phyloP scores from a whole-genome alignment of 345 rosid genomes.

The Populus pruinosa region DNA sequence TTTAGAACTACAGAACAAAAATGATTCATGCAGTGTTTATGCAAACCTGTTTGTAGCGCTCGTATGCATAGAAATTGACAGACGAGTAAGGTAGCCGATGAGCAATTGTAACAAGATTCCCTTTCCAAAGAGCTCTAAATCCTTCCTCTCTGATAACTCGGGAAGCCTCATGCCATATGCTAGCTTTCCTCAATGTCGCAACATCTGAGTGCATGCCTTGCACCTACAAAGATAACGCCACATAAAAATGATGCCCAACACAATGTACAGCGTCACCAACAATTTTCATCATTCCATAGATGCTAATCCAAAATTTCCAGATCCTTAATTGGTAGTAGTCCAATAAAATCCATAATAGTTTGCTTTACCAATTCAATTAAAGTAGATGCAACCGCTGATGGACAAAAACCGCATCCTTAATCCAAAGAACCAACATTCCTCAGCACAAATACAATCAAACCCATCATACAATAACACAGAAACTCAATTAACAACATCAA shows the following conservation, averaged over 20 bases:
- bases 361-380: not conserved
- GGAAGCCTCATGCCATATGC: constrained; percentile 84
- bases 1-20: not conserved
- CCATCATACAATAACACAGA: not conserved
- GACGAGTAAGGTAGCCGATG: constrained; percentile 94
- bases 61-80: constrained; percentile 82
- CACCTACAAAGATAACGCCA: constrained; percentile 39
- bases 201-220: constrained; percentile 91
- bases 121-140: constrained; percentile 90
- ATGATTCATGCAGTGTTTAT: not conserved
- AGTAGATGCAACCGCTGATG: not conserved
- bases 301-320: not conserved
- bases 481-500: not conserved
- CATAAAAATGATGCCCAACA: not conserved
- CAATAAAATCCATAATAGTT: not conserved
- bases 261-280: not conserved
- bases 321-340: not conserved
- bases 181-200: constrained; percentile 56
- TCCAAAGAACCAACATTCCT: not conserved
- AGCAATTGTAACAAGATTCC: constrained; percentile 89
- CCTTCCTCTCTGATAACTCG: constrained; percentile 82
- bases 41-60: constrained; percentile 71
- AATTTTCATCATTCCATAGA: not conserved
- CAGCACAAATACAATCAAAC: not conserved
- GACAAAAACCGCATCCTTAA: not conserved